A percentile compares a stretch with the other conserved stretches of the same genome.
phyloP scores from a whole-genome alignment of 345 rosid genomes.

The Populus tremula region DNA sequence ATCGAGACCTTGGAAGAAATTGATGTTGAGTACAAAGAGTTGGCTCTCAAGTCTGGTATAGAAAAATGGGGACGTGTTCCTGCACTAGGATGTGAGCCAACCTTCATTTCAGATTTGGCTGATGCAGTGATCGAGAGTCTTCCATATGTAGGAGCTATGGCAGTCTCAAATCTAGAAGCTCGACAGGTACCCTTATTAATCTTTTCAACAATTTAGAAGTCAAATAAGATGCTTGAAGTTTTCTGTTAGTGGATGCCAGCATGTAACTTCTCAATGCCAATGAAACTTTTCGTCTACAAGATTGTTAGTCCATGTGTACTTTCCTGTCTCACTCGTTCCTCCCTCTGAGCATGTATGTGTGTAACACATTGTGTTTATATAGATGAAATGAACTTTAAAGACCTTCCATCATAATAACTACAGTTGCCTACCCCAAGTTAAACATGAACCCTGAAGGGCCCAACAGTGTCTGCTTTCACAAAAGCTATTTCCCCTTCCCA shows the following conservation, averaged over 20 bases:
- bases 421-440: not conserved
- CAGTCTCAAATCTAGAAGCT: conserved; percentile 95
- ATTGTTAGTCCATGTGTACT: not conserved
- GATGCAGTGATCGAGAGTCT: conserved; percentile 97
- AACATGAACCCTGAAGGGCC: not conserved
- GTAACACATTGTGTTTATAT: not conserved
- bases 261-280: not conserved
- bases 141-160: conserved; percentile 99
- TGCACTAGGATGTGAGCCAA: conserved; percentile 85
- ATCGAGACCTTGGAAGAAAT: conserved; percentile 98
- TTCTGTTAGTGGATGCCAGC: not conserved
- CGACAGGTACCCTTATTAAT: conserved; percentile 60
- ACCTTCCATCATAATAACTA: not conserved
- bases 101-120: conserved; percentile 94
- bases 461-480: no score
- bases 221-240: not conserved
- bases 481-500: not conserved
- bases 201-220: not conserved
- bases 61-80: conserved; percentile 98
- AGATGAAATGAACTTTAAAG: not conserved
- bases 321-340: not conserved
- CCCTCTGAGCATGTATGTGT: not conserved
- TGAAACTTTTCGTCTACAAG: not conserved
- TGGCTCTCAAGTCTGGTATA: conserved; percentile 86
- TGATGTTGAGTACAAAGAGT: conserved; percentile 91